phyloP scores from a whole-genome alignment of 208 protist genomes.

The Leishmania mexicana region DNA sequence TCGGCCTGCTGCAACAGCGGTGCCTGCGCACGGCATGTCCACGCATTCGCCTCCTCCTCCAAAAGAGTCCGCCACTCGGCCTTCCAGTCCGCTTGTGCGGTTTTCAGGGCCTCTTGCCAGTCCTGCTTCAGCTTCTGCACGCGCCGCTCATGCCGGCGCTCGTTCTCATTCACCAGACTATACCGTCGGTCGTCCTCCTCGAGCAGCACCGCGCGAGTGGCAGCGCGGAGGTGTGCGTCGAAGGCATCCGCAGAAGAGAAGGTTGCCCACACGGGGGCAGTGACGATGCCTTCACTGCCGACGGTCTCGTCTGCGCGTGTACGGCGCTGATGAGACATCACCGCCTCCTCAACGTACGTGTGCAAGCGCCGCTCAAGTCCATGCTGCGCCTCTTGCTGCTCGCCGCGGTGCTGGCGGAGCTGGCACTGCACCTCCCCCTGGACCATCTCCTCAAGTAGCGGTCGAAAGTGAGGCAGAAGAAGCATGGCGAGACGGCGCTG shows the following conservation, averaged over 20 bases:
- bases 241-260: constrained; percentile 50
- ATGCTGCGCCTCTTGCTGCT: constrained; percentile 15
- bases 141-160: constrained; percentile 28
- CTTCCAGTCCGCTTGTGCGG: constrained; percentile 23
- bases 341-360: constrained; percentile 11
- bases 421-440: constrained; percentile 12
- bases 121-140: constrained; percentile 24
- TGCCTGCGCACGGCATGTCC: constrained; percentile 7
- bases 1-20: constrained; percentile 34
- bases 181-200: constrained; percentile 51
- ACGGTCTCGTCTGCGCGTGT: not conserved
- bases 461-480: constrained; percentile 30
- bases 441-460: constrained; percentile 16
- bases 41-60: constrained; percentile 10
- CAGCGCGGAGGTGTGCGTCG: constrained; percentile 53
- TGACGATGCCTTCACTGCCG: not conserved
- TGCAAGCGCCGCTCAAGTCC: constrained; percentile 21
- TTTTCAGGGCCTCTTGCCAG: constrained; percentile 27
- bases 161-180: constrained; percentile 26
- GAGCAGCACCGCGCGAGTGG: constrained; percentile 41
- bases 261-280: not conserved
- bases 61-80: constrained; percentile 23
- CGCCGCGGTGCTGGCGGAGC: not conserved
- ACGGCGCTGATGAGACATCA: not conserved
- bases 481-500: constrained; percentile 29